These are phyloP conservation scores for Neofusicoccum cordaticola DNA, from an alignment of 2,329 filamentous ascomycete species.

Conservation along the genomic window DNA sequence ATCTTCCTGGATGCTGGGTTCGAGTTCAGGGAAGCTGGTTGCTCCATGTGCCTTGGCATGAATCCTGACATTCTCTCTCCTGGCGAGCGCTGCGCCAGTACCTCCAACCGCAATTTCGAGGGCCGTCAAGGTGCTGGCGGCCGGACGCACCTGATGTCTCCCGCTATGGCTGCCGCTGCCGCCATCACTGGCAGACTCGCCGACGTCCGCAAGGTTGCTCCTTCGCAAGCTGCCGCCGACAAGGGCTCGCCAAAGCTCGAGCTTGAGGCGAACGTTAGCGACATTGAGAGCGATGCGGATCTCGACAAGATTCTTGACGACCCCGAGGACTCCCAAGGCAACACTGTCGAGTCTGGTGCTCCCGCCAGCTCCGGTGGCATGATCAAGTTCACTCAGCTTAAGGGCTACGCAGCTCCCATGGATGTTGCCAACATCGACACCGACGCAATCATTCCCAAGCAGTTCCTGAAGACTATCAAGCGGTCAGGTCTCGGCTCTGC, in stretches of 20 bases:
- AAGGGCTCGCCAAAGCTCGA: slow-evolving; percentile 57
- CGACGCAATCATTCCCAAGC: slow-evolving; percentile 99
- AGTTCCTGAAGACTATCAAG: slow-evolving; percentile 99
- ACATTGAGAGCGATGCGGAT: slow-evolving; percentile 60
- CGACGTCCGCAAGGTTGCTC: slow-evolving; percentile 78
- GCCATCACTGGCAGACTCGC: slow-evolving; percentile 87
- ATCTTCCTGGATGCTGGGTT: slow-evolving; percentile 91
- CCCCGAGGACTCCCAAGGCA: slow-evolving; percentile 64
- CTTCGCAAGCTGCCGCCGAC: slow-evolving; percentile 40
- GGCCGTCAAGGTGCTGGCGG: slow-evolving; percentile 90
- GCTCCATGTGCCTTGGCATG: slow-evolving; percentile 99
- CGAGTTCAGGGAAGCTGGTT: slow-evolving; percentile 96
- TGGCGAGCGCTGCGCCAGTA: slow-evolving; percentile 89
- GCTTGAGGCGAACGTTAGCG: slow-evolving; percentile 58
- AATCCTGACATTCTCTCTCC: slow-evolving; percentile 96
- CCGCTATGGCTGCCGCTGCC: slow-evolving; percentile 91
- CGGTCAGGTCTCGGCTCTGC: slow-evolving; percentile 87
- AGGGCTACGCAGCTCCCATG: slow-evolving; percentile 83
- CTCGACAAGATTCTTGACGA: slow-evolving; percentile 62
- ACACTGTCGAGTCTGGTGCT: slow-evolving; percentile 56
- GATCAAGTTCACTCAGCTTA: slow-evolving; percentile 78
- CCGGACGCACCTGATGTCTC: slow-evolving; percentile 93
- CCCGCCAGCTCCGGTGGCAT: slow-evolving; percentile 60
- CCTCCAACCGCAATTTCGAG: slow-evolving; percentile 96
- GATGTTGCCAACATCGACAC: slow-evolving; percentile 92